phyloP scores from a whole-genome alignment of 306 rosid genomes.

The Trichosanthes truncata region DNA sequence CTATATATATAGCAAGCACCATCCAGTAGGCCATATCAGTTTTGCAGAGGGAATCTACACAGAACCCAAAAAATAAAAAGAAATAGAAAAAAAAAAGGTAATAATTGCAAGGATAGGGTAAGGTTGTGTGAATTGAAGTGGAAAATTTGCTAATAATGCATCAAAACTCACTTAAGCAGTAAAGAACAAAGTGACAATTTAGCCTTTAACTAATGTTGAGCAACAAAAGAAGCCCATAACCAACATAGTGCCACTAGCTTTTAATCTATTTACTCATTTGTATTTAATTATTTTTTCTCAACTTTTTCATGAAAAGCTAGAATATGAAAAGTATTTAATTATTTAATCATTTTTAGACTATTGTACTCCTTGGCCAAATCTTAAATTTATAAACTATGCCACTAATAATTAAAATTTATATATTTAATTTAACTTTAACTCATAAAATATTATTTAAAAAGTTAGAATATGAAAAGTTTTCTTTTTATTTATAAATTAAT shows the following conservation, averaged over 20 bases:
- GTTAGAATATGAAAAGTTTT: too few relatives aligned
- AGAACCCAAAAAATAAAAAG: neutral
- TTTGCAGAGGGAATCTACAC: neutral
- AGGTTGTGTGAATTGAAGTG: neutral
- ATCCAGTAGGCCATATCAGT: neutral
- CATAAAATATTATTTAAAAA: too few relatives aligned
- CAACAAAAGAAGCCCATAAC: constrained; percentile 22
- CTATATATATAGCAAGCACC: neutral
- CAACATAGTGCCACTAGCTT: constrained; percentile 13
- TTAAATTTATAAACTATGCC: too few relatives aligned
- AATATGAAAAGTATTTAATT: too few relatives aligned
- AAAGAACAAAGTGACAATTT: constrained; percentile 28
- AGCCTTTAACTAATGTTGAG: constrained; percentile 19
- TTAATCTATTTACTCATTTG: too few relatives aligned
- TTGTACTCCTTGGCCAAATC: too few relatives aligned
- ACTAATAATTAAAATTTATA: too few relatives aligned
- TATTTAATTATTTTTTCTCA: too few relatives aligned
- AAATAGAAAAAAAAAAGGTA: neutral
- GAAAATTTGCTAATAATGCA: constrained; percentile 3
- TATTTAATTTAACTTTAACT: too few relatives aligned
- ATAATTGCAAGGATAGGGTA: neutral
- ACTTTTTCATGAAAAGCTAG: too few relatives aligned
- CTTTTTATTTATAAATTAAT: too few relatives aligned
- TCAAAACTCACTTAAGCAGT: constrained; percentile 24
- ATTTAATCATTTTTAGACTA: too few relatives aligned